Conservation (phyloP, 2,329 filamentous ascomycete genomes). For the Stenocarpella maydis region DNA sequence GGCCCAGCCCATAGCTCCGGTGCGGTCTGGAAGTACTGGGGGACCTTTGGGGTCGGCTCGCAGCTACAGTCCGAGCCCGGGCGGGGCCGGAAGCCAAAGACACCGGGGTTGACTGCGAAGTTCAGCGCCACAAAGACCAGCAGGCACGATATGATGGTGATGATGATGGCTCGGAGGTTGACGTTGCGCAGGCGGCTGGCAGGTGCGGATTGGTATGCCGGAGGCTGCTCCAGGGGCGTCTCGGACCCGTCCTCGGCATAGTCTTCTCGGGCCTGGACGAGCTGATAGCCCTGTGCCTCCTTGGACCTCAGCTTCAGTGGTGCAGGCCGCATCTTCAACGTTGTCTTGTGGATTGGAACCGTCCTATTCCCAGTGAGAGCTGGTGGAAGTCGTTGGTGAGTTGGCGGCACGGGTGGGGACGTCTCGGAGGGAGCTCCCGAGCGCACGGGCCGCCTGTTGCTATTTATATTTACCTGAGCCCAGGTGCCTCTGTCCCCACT, state of each 20-base stretch:
- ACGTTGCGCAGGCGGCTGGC: slow-evolving; percentile 29
- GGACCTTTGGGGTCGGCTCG: slow-evolving; percentile 50
- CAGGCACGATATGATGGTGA: slow-evolving; percentile 38
- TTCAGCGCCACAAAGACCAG: slow-evolving; percentile 39
- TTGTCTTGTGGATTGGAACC: not conserved
- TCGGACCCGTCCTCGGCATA: slow-evolving; percentile 28
- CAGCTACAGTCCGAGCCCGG: slow-evolving; percentile 26
- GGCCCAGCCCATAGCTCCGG: slow-evolving; percentile 70
- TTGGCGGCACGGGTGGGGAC: not conserved
- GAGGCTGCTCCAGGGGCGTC: slow-evolving; percentile 15
- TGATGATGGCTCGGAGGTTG: slow-evolving; percentile 35
- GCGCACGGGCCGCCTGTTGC: slow-evolving; percentile 10
- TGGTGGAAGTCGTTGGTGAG: not conserved
- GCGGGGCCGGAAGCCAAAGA: slow-evolving; percentile 30
- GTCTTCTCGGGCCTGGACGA: slow-evolving; percentile 32
- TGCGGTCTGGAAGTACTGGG: slow-evolving; percentile 70
- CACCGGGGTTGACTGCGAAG: slow-evolving; percentile 37
- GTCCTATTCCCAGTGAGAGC: not conserved
- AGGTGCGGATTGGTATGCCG: slow-evolving; percentile 31
- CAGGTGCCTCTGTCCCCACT: slow-evolving; percentile 4
- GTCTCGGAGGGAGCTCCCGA: not conserved
- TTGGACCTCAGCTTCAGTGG: slow-evolving; percentile 32
- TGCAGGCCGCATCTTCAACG: slow-evolving; percentile 29
- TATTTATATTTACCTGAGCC: slow-evolving; percentile 21
- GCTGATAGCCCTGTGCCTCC: slow-evolving; percentile 36